A percentile compares a stretch with the other conserved stretches of the same genome.
Conservation (phyloP, 1,284 basidiomycete genomes). For the Limonomyces culmigenus region DNA sequence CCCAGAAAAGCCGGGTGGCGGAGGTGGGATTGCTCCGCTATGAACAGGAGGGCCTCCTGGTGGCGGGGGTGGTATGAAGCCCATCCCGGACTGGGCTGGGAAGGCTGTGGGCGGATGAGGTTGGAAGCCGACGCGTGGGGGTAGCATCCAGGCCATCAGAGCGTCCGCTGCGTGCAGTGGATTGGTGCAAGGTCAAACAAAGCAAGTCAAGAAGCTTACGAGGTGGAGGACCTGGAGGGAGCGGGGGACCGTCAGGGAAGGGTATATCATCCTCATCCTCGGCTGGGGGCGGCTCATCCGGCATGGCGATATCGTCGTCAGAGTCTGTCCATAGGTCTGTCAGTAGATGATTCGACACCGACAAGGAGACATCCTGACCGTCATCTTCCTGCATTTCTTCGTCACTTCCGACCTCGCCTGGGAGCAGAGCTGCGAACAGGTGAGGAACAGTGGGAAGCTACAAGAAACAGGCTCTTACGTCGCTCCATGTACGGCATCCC, state of each 20-base stretch:
- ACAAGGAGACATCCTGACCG: constrained; percentile 13
- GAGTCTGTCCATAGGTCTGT: constrained; percentile 5
- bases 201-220: constrained; percentile 9
- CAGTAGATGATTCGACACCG: background rate
- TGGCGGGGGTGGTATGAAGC: constrained; percentile 6
- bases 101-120: constrained; percentile 10
- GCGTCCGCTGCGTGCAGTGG: background rate
- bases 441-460: constrained; percentile 1
- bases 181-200: background rate
- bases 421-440: constrained; percentile 30
- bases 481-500: constrained; percentile 89
- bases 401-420: constrained; percentile 46
- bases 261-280: constrained; percentile 66
- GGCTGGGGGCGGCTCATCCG: constrained; percentile 58
- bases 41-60: constrained; percentile 9
- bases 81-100: constrained; percentile 9
- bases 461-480: constrained; percentile 30
- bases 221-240: constrained; percentile 48
- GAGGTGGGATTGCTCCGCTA: too few species aligned
- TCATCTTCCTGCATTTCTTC: too few species aligned
- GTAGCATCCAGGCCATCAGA: too few species aligned
- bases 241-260: constrained; percentile 40
- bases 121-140: constrained; percentile 2
- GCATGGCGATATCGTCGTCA: constrained; percentile 52
- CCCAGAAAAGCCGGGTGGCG: too few species aligned